Evolutionary conservation across 2,329 filamentous ascomycete genomes (phyloP), one percentile per base, ranked within the genome.

Genomic region (Microdochium nivale): DNA sequence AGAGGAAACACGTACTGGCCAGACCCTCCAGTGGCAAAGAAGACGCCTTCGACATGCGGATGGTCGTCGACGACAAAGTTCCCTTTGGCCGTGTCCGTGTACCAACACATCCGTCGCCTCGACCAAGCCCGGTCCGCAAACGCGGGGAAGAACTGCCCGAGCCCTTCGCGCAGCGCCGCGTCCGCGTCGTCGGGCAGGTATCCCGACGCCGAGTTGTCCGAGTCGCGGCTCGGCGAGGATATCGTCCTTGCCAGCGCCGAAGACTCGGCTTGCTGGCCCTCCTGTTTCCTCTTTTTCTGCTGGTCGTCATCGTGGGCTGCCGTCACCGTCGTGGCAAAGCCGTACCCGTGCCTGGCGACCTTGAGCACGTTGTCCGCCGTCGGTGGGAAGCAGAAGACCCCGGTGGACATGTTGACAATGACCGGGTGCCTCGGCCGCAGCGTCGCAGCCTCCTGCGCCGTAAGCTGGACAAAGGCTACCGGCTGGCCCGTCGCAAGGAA

Each of bases 401-500:
- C 76, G 1, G 72, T 74, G 51, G 68, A 72, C 52, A 81, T 67
- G 59, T 82, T 78, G 35, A 83, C 68, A 23, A 81, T 67, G 4
- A 84, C 83, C 0, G 85, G 85, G 13, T 44, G 40, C 61, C 80
- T 76, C 14, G 73, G 62, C 47, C 67, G 69, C 13, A 87, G 67
- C 1, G 62, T 64, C 1, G 65, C 62, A 60, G 84, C 76, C 64
- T 88, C 85, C 2, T 74, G 72, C 3, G 73, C 62, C 0, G 78
- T 79, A 49, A 89, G 74, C 51, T 75, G 71, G 55, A 87, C 73
- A 66, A 87, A 89, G 0, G 78, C 81, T 14, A 89, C 66, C 0
- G 78, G 74, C 57, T 89, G 86, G 1, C 83, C 85, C 0, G 83
- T 86, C 0, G 83, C 79, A 51, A 79, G 75, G 24, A 77, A 78